Evolutionary conservation across 1,284 basidiomycete genomes (phyloP), one percentile per base, ranked within the genome.

Genomic region (Chiua sp.): DNA sequence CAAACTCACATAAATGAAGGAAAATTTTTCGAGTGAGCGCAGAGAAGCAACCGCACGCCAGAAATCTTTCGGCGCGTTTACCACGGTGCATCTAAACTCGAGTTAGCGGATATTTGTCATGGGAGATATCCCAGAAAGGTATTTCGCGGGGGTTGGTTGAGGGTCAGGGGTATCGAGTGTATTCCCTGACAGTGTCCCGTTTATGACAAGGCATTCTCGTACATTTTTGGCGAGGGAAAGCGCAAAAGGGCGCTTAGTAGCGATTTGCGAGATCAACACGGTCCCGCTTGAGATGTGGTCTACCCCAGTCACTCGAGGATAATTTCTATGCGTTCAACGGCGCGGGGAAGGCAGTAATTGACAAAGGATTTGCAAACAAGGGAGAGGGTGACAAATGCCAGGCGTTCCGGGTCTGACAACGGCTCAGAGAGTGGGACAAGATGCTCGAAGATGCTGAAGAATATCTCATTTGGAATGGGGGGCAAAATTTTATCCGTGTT

Each of bases 301-400:
- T 16, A 23, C 11, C 16, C 8, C 26, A 18, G 16, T 18, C 15
- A 13, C 33, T 18, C 37, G 18, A 39, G 72, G 5, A 60, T 63
- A 44, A 79, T 70, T 28, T 61, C 55, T 15, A 81, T 16, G 15
- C 61, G 62, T 39, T 73, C 67, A 61, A 79, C 81, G 11, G 78
- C 65, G 35, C 75, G 75, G 0, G 78, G 75, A 16, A 79, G 65
- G 26, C 72, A 68, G 2, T 73, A 30, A 22, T 73, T 70, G 54
- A 72, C 75, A 60, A 83, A 82, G 64, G 79, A 76, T 33, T 75
- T 75, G 63, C 82, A 83, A 33, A 79, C 79, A 47, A 68, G 68
- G 7, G 78, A 74, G 28, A 26, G 26, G 26, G 26, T 26, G 64
- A 60, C 13, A 81, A n/a, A 65, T 3, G 53, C 59, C 12, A 22